Conservation (phyloP, 2,329 filamentous ascomycete genomes). For the Neurospora sp. region DNA sequence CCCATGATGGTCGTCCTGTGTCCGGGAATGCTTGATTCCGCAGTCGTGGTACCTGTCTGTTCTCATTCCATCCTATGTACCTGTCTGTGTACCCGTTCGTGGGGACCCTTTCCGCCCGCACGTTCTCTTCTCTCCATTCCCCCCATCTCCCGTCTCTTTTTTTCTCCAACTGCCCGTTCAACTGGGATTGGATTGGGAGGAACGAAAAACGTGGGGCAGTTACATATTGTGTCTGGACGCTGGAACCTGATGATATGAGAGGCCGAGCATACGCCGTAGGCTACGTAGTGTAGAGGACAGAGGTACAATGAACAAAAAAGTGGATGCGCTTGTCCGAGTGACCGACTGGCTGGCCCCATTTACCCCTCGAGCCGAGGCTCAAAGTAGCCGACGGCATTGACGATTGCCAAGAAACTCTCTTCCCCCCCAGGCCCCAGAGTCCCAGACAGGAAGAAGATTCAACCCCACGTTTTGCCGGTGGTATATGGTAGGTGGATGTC, state of each 20-base stretch:
- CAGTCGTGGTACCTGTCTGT: neutral
- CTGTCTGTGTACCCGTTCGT: neutral
- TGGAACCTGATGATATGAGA: neutral
- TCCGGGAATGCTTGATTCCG: neutral
- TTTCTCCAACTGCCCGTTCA: neutral
- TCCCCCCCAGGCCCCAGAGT: no score
- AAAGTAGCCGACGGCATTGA: constrained; percentile 4
- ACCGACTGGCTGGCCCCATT: neutral
- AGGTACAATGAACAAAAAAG: neutral
- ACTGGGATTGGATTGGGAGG: neutral
- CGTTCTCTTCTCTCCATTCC: neutral
- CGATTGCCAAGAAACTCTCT: neutral
- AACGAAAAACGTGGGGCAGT: neutral
- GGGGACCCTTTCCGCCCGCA: neutral
- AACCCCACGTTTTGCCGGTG: neutral
- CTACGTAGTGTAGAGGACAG: neutral
- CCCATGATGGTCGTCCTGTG: neutral
- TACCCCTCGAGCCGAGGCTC: constrained; percentile 18
- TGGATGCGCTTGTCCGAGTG: constrained; percentile 15
- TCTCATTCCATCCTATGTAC: neutral
- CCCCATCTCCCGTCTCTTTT: neutral
- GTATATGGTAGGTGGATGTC: neutral
- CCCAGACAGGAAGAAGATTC: neutral
- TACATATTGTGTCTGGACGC: neutral
- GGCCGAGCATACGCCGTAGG: neutral